These are phyloP conservation scores for Solanum rostratum DNA, from an alignment of 257 asterid genomes.

Conservation along the genomic window DNA sequence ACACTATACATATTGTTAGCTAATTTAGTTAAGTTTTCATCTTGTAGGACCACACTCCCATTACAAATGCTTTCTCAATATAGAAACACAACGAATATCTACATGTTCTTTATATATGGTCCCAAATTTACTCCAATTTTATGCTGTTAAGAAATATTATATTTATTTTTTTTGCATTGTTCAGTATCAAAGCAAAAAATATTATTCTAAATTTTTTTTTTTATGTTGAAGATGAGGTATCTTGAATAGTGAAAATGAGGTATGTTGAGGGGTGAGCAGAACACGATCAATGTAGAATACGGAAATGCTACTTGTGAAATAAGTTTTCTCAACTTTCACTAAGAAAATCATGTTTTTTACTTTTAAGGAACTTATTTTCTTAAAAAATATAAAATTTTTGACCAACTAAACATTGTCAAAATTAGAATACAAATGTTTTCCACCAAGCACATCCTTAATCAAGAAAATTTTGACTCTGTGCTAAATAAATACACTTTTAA, in stretches of 20 bases:
- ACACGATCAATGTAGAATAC: neutral
- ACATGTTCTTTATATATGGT: neutral
- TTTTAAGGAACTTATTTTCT: too few relatives aligned
- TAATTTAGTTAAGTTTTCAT: neutral
- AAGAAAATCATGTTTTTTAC: too few relatives aligned
- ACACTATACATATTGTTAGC: neutral
- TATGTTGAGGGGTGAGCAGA: too few relatives aligned
- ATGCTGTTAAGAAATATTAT: too few relatives aligned
- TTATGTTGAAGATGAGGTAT: too few relatives aligned
- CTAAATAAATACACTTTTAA: neutral
- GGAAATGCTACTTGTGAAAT: neutral
- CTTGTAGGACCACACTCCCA: neutral
- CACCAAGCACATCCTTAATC: neutral
- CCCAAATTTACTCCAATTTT: neutral
- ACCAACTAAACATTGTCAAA: neutral
- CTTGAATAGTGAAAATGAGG: too few relatives aligned
- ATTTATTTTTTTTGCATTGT: too few relatives aligned
- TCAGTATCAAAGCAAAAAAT: too few relatives aligned
- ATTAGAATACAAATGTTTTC: neutral
- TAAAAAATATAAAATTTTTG: neutral
- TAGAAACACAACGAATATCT: neutral
- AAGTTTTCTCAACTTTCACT: neutral
- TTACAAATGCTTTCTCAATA: neutral
- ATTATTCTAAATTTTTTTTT: too few relatives aligned
- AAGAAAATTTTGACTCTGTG: neutral